A percentile compares a stretch with the other conserved stretches of the same genome.
phyloP scores from a whole-genome alignment of 352 stramenopile species.

The Globisporangium parvum region DNA sequence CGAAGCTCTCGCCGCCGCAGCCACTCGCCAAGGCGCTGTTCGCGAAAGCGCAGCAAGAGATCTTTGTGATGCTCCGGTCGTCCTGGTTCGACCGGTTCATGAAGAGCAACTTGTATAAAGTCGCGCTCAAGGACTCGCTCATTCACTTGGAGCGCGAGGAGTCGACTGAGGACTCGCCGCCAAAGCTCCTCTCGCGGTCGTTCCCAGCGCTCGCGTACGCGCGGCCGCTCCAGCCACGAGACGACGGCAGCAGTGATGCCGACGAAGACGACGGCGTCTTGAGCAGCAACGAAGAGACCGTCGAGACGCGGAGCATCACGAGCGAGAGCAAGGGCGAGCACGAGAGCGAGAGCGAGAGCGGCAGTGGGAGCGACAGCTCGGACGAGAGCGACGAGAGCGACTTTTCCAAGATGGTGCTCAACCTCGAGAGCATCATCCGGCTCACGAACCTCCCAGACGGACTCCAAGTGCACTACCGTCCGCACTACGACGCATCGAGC shows the following conservation, averaged over 20 bases:
- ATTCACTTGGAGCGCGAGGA: constrained; percentile 58
- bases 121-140: constrained; percentile 67
- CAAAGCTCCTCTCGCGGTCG: constrained; percentile 53
- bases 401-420: constrained; percentile 57
- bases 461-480: constrained; percentile 77
- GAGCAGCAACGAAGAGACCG: constrained; percentile 11
- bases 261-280: constrained; percentile 7
- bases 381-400: constrained; percentile 38
- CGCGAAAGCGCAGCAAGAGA: constrained; percentile 68
- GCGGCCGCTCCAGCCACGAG: neutral
- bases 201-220: constrained; percentile 43
- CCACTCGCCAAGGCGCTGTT: constrained; percentile 46
- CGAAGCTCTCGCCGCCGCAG: constrained; percentile 33
- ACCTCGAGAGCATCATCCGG: constrained; percentile 82
- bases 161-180: constrained; percentile 56
- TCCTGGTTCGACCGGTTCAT: constrained; percentile 84
- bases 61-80: constrained; percentile 71
- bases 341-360: constrained; percentile 33
- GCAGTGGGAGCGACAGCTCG: constrained; percentile 28
- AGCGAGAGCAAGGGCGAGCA: constrained; percentile 13
- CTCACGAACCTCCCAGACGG: constrained; percentile 73
- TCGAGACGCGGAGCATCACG: constrained; percentile 6
- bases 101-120: constrained; percentile 78
- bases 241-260: constrained; percentile 3
- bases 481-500: constrained; percentile 54